A percentile compares a stretch with the other conserved stretches of the same genome.
Evolutionary conservation across 2,329 filamentous ascomycete species (phyloP).

Genomic region (Fonsecaea pedrosoi): DNA sequence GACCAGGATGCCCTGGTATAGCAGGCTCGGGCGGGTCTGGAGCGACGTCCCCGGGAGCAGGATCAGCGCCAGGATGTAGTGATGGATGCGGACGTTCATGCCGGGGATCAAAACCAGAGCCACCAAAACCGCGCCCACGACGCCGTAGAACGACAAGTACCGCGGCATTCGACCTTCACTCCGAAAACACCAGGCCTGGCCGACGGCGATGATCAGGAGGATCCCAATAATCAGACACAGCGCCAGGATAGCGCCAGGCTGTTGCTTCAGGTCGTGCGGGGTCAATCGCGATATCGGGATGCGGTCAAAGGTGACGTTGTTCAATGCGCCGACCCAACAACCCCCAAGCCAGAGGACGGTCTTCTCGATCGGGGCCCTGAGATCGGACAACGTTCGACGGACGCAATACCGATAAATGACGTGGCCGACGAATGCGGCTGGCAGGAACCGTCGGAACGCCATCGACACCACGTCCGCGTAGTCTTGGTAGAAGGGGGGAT

Average conservation of each 20-base stretch:
- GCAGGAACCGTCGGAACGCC: constrained; percentile 64
- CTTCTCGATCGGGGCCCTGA: constrained; percentile 66
- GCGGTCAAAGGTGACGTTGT: constrained; percentile 69
- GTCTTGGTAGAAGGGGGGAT: constrained; percentile 62
- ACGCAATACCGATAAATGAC: constrained; percentile 64
- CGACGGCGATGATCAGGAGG: constrained; percentile 60
- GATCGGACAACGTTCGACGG: constrained; percentile 54
- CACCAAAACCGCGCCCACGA: constrained; percentile 46
- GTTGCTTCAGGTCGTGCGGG: constrained; percentile 63
- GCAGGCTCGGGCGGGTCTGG: constrained; percentile 63
- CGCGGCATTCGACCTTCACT: constrained; percentile 63
- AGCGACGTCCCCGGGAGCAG: constrained; percentile 65
- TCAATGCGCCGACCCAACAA: constrained; percentile 66
- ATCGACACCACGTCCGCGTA: constrained; percentile 63
- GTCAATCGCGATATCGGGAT: constrained; percentile 68
- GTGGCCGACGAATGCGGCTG: constrained; percentile 64
- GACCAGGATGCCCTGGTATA: constrained; percentile 67
- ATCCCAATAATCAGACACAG: constrained; percentile 60
- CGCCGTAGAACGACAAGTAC: constrained; percentile 57
- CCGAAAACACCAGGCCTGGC: constrained; percentile 64
- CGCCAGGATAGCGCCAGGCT: constrained; percentile 65
- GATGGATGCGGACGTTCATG: constrained; percentile 68
- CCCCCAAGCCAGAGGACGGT: constrained; percentile 66
- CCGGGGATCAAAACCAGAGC: constrained; percentile 58
- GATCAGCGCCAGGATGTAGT: constrained; percentile 67